Evolutionary conservation across 1,139 yeast species (phyloP).

Genomic region (Pichia sp.): DNA sequence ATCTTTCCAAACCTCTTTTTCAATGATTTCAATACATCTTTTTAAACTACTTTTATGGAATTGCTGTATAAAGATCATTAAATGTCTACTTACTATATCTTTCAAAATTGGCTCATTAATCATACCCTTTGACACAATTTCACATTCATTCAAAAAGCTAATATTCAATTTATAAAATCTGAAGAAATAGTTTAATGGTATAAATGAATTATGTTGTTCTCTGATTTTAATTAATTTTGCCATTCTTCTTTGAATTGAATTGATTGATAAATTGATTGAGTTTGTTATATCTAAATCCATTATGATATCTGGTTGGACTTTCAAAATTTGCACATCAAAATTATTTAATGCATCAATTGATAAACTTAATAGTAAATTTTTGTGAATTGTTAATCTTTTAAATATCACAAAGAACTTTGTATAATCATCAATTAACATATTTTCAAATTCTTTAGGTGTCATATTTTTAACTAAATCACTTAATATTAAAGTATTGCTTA

Average conservation of each 20-base stretch:
- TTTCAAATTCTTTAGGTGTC: conserved; percentile 68
- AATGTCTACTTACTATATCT: conserved; percentile 62
- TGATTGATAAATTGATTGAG: conserved; percentile 59
- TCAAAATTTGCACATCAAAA: conserved; percentile 25
- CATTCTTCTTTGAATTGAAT: conserved; percentile 67
- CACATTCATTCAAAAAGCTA: conserved; percentile 76
- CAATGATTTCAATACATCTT: conserved; percentile 44
- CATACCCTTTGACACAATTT: conserved; percentile 65
- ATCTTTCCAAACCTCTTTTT: conserved; percentile 77
- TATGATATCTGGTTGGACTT: conserved; percentile 36
- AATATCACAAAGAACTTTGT: conserved; percentile 64
- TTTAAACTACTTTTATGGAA: conserved; percentile 49
- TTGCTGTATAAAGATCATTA: conserved; percentile 51
- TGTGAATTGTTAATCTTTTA: conserved; percentile 69
- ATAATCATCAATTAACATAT: conserved; percentile 58
- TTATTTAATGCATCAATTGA: conserved; percentile 50
- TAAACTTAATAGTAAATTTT: conserved; percentile 67
- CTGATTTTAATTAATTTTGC: conserved; percentile 76
- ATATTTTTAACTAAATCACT: conserved; percentile 45
- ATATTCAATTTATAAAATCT: conserved; percentile 61
- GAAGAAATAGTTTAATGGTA: conserved; percentile 51
- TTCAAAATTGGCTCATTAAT: conserved; percentile 55
- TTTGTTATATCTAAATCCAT: conserved; percentile 56
- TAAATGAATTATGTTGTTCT: conserved; percentile 58
- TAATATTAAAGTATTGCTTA: conserved; percentile 18